Base-by-base conservation (phyloP, 495 filamentous ascomycete genomes). In the Penicillium lagena region DNA sequence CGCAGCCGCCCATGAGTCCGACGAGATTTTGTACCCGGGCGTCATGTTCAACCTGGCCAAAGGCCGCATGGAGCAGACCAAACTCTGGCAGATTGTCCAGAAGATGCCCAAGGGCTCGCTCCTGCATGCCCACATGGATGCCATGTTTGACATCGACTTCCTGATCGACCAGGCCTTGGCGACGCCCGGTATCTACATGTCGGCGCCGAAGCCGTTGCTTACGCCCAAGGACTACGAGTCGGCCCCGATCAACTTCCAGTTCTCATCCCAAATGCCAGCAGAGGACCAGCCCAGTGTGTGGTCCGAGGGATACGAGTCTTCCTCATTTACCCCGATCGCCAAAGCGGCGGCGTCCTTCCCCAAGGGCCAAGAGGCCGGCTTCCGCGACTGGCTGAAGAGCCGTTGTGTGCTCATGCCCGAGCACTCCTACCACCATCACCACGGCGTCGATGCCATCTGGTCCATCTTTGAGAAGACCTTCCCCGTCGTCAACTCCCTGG, bases 101-200 rank as follows among this genome's bases (percentile, higher is more conserved):
- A 75, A 67, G 35, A 86, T 98, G 86, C 93, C 93, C 14, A 97
- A 98, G 59, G 93, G 93, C 4, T 81, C 86, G 5, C 73, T 97
- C 8, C 64, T 97, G 42, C 90, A 96, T 66, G 86, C 89, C 7
- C 89, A 96, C 65, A 63, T 93, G 42, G 85, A 93, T 58, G 87
- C 89, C 47, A 91, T 95, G 83, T 85, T 93, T 39, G 87, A 96
- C 55, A 75, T 87, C 37, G 84, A 87, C 47, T 91, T 79, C 63
- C 63, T 95, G 4, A 69, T 95, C 33, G 74, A 80, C 11, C 71
- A 83, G 47, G 79, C 84, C 2, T 71, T 96, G 29, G 70, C 72
- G 5, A 91, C 85, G 0, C 75, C 80, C 0, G 89, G 90, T 0
- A 85, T 97, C 50, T 78, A 83, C 58, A 76, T 97, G 27, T 67